phyloP scores from a whole-genome alignment of 129 eudicot species.

The Lonicera japonica region DNA sequence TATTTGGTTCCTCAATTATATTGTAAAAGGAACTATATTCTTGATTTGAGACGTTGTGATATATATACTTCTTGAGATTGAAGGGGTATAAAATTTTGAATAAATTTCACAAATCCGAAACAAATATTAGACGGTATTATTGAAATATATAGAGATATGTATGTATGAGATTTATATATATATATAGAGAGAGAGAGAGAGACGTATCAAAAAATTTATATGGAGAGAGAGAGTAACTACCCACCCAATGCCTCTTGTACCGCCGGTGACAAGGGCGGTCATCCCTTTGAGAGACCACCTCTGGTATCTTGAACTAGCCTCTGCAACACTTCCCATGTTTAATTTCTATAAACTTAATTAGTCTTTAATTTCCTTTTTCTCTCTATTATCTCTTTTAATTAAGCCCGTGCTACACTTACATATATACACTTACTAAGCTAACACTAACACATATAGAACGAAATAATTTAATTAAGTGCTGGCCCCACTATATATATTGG shows the following conservation, averaged over 20 bases:
- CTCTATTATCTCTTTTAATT: no score
- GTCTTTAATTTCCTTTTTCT: no score
- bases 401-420: no score
- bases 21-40: no score
- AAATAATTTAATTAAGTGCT: no score
- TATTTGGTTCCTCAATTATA: no score
- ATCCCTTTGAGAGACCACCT: conserved; percentile 54
- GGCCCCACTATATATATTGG: no score
- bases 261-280: conserved; percentile 63
- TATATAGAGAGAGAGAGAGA: not conserved
- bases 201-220: not conserved
- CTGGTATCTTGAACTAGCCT: conserved; percentile 8
- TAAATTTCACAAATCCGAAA: not conserved
- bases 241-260: conserved; percentile 57
- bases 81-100: not conserved
- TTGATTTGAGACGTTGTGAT: no score
- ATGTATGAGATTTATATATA: not conserved
- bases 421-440: no score
- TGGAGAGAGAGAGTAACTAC: not conserved
- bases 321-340: conserved; percentile 19
- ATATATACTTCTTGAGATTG: no score
- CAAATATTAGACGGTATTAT: not conserved
- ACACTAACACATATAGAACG: no score
- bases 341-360: not conserved
- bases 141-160: no score